Base-by-base conservation (phyloP, 1,284 basidiomycete genomes). In the Pseudozyma hubeiensis region DNA sequence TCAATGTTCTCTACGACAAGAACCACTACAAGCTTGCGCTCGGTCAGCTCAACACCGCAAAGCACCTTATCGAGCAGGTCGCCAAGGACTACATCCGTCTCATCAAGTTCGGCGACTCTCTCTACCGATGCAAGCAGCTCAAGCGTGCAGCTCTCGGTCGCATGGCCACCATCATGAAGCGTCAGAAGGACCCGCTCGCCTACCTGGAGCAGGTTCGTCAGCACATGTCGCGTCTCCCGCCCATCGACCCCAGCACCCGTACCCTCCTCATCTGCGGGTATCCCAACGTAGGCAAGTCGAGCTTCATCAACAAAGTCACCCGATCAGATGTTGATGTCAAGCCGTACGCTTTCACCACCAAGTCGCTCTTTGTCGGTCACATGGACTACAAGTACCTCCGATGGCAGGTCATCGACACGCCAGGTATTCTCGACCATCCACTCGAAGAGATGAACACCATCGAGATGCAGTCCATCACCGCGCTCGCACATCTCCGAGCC, bases 351-450 rank as follows among this genome's bases (percentile, higher is more conserved):
- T 84, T 84, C 61, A 84, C 82, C 19, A 84, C 82, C 56, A 84
- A 83, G 70, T 83, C 81, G 37, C 79, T 84, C 58, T 84, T 84
- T 29, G 82, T 83, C 34, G 82, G 82, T 44, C 82, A 84, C 59
- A 84, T 84, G 82, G 82, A 84, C 64, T 84, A 84, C 75, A 84
- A 83, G 64, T 84, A 84, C 63, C 78, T 83, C 51, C 80, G 81
- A 41, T 83, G 81, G 82, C 82, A 83, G 57, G 81, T 84, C 47
- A 80, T 84, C 48, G 82, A 84, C 63, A 84, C 82, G 37, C 82
- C 82, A 5, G 82, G 82, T 49, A 84, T 84, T 41, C 66, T 84
- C 48, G 82, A 84, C 53, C 82, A 84, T 54, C 82, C 82, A 3
- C 73, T 84, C 45, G 82, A 84, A 62, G 82, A 84, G 70, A 84